Conservation (phyloP, 2,329 filamentous ascomycete genomes). For the Geosmithia putterillii region DNA sequence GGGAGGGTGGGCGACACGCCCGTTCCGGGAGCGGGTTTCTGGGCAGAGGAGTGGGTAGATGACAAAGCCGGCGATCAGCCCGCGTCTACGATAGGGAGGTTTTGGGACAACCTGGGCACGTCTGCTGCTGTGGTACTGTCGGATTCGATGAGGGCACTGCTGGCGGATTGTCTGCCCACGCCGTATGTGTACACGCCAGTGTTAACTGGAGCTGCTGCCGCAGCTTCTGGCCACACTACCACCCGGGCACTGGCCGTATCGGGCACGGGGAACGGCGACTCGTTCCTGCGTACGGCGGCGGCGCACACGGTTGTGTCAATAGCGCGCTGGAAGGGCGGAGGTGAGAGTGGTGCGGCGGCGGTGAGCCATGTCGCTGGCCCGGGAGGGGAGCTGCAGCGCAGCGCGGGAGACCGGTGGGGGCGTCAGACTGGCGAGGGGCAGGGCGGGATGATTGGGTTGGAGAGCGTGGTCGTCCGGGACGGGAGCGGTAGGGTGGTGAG, state of each 20-base stretch:
- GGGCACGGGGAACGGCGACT: slow-evolving; percentile 81
- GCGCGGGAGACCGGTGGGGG: slow-evolving; percentile 62
- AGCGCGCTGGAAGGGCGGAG: slow-evolving; percentile 44
- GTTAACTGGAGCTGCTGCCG: too few species aligned
- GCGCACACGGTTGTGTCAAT: slow-evolving; percentile 62
- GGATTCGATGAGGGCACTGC: slow-evolving; percentile 29
- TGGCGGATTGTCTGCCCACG: slow-evolving; percentile 49
- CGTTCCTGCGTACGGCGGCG: slow-evolving; percentile 63
- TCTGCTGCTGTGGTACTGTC: slow-evolving; percentile 11
- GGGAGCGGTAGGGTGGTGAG: slow-evolving; percentile 27
- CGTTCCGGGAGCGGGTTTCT: slow-evolving; percentile 73
- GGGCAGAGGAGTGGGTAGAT: slow-evolving; percentile 73
- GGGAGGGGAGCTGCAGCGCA: slow-evolving; percentile 60
- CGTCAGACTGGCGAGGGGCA: slow-evolving; percentile 67
- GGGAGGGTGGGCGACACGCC: slow-evolving; percentile 82
- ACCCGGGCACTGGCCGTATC: slow-evolving; percentile 47
- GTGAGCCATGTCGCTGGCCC: slow-evolving; percentile 56
- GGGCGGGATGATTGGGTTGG: slow-evolving; percentile 78
- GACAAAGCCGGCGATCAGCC: slow-evolving; percentile 20
- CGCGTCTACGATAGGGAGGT: too few species aligned
- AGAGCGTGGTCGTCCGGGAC: slow-evolving; percentile 37
- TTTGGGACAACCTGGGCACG: background rate
- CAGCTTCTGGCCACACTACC: background rate
- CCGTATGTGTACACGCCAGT: slow-evolving; percentile 26
- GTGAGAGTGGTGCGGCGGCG: slow-evolving; percentile 37